Percentiles rank a stretch among this genome's conserved stretches.
Conservation (phyloP, 108 stramenopile species). For the Phaeodactylum tricornutum region DNA sequence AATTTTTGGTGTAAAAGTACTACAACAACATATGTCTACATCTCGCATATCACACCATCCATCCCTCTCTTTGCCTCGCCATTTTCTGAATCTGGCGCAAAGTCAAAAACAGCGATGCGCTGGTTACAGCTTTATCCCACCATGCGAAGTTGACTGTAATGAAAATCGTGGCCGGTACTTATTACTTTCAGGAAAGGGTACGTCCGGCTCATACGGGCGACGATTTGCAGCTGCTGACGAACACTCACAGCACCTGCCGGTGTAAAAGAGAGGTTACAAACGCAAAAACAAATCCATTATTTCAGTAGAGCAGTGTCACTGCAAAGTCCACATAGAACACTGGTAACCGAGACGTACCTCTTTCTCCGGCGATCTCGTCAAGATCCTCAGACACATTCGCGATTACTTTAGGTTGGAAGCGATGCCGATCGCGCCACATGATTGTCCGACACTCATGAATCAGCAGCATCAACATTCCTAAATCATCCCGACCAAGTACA, state of each 20-base stretch:
- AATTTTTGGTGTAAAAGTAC: not conserved
- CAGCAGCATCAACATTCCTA: constrained; percentile 85
- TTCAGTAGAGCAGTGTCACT: too few relatives aligned
- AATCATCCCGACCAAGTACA: constrained; percentile 50
- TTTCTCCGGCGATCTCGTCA: constrained; percentile 80
- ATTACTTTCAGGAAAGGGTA: constrained; percentile 75
- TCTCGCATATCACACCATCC: not conserved
- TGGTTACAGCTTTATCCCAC: not conserved
- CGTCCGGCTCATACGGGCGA: constrained; percentile 72
- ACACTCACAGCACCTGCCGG: constrained; percentile 75
- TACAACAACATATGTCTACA: not conserved
- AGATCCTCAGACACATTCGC: constrained; percentile 78
- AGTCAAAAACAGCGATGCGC: not conserved
- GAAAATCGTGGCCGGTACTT: constrained; percentile 7
- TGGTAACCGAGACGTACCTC: too few relatives aligned
- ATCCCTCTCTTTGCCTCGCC: not conserved
- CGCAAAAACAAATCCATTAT: too few relatives aligned
- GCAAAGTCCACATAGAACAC: too few relatives aligned
- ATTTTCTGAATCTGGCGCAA: not conserved
- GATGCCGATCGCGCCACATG: constrained; percentile 60
- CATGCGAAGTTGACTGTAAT: constrained; percentile 1
- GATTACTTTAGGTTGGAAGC: constrained; percentile 43
- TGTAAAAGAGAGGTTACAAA: too few relatives aligned
- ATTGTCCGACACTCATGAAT: constrained; percentile 76
- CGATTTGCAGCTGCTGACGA: constrained; percentile 70